Evolutionary conservation across 305 asterid genomes (phyloP).

Genomic region (Fraxinus velutina): DNA sequence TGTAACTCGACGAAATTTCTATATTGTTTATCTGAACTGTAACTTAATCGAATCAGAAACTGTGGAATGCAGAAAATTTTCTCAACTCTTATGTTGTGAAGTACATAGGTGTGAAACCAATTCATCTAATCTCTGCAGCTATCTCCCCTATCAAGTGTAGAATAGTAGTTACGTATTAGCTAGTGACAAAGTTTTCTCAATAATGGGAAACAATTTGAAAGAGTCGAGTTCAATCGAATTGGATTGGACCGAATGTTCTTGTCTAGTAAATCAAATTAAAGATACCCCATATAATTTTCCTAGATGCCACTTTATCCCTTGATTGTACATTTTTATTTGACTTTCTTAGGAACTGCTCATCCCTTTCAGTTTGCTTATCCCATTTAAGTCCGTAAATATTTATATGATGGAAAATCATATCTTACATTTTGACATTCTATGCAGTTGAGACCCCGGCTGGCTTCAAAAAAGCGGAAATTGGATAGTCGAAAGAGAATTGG

Average conservation of each 20-base stretch:
- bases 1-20: neutral
- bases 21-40: neutral
- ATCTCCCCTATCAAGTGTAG: neutral
- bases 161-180: neutral
- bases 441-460: constrained; percentile 53
- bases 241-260: neutral
- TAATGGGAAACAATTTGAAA: neutral
- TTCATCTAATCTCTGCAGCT: neutral
- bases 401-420: neutral
- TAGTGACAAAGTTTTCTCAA: neutral
- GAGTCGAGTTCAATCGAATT: neutral
- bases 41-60: neutral
- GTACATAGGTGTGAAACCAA: neutral
- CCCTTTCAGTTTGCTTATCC: neutral
- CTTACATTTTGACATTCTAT: constrained; percentile 16
- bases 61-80: neutral
- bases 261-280: neutral
- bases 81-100: neutral
- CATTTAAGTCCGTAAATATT: neutral
- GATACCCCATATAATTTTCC: neutral
- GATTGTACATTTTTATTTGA: neutral
- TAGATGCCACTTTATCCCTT: neutral
- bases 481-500: constrained; percentile 30
- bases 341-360: neutral
- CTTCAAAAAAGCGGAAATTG: constrained; percentile 43